Evolutionary conservation across 2,329 filamentous ascomycete species (phyloP).

Genomic region (Paraphaeosphaeria minitans): DNA sequence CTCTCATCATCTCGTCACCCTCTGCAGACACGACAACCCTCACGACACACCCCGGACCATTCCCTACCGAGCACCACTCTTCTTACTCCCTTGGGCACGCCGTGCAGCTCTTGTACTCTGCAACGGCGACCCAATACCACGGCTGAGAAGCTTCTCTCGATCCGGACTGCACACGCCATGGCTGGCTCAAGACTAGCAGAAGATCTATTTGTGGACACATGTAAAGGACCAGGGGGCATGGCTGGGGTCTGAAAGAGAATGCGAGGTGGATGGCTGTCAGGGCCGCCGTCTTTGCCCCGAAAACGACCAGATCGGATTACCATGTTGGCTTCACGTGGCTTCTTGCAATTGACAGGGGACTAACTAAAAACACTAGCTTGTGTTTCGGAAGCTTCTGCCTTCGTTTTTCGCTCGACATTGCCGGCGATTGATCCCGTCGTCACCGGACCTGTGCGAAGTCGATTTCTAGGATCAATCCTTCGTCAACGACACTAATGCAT

Average conservation of each 20-base stretch:
- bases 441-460: not conserved
- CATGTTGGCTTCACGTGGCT: not conserved
- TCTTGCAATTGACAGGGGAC: not conserved
- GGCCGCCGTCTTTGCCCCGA: not conserved
- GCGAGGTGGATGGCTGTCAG: constrained; percentile 13
- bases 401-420: not conserved
- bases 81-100: constrained; percentile 2
- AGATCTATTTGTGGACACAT: too few relatives aligned
- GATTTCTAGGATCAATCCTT: not conserved
- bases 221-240: constrained; percentile 2
- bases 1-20: constrained; percentile 19
- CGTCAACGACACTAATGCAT: not conserved
- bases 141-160: constrained; percentile 20
- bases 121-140: constrained; percentile 29
- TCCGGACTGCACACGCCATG: constrained; percentile 21
- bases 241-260: constrained; percentile 7
- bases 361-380: not conserved
- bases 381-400: not conserved
- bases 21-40: constrained; percentile 7
- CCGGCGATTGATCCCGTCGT: not conserved
- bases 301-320: not conserved
- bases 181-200: not conserved
- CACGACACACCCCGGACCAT: constrained; percentile 4
- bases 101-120: constrained; percentile 15
- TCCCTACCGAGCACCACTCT: constrained; percentile 5